Conservation (phyloP, 1,139 yeast species). For the Saccharomycopsis hybrid region DNA sequence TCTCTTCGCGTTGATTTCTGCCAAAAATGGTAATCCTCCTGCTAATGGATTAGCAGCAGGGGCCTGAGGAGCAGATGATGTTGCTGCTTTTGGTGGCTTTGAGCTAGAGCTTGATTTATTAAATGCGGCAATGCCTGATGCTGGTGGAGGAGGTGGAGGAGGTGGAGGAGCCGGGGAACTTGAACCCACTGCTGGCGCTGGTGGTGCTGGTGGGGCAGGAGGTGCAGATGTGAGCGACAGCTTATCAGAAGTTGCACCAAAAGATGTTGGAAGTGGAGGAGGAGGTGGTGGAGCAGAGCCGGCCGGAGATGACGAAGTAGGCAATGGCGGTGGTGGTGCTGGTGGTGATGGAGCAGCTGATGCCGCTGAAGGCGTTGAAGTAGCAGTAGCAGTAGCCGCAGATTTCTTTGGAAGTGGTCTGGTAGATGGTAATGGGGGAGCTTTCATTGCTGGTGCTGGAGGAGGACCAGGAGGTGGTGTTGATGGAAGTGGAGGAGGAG, state of each 20-base stretch:
- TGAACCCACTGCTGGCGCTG: conserved; percentile 12
- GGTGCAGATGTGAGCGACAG: not conserved
- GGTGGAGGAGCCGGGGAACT: conserved; percentile 8
- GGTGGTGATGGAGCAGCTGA: conserved; percentile 6
- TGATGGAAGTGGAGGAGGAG: conserved; percentile 3
- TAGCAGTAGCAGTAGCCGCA: too few relatives aligned
- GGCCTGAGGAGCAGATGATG: conserved; percentile 10
- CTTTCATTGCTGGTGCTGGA: not conserved
- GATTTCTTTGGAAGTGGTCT: too few relatives aligned
- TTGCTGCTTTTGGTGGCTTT: not conserved
- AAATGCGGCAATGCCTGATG: not conserved
- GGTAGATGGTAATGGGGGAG: conserved; percentile 2
- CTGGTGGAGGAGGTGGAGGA: conserved; percentile 15
- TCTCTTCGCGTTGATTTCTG: conserved; percentile 20
- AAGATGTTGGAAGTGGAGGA: not conserved
- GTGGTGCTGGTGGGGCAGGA: conserved; percentile 10
- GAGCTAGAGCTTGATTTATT: not conserved
- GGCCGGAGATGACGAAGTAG: too few relatives aligned
- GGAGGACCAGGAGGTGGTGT: not conserved
- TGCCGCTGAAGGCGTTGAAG: not conserved
- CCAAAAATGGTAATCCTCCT: conserved; percentile 21
- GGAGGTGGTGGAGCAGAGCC: too few relatives aligned
- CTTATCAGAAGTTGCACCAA: too few relatives aligned
- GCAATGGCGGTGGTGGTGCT: conserved; percentile 5
- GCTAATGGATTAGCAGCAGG: conserved; percentile 6